Percentiles rank a stretch among this genome's conserved stretches.
phyloP scores from a whole-genome alignment of 495 filamentous ascomycete genomes.

The Bacidia rubella region DNA sequence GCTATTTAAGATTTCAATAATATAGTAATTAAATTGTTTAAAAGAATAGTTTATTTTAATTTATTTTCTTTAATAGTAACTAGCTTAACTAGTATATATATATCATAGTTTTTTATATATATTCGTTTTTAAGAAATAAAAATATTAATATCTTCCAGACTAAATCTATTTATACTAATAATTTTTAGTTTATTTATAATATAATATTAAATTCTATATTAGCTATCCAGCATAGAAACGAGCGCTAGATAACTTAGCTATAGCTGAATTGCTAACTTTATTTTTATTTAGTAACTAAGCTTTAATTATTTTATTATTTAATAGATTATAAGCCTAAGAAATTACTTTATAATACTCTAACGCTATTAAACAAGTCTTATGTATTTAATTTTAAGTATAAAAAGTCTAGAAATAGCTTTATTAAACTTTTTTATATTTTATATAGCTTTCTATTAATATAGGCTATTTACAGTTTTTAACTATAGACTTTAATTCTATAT shows the following conservation, averaged over 20 bases:
- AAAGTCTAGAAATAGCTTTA: too few relatives aligned
- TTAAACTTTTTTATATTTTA: too few relatives aligned
- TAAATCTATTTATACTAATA: neutral
- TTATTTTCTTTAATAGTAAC: neutral
- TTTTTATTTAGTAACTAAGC: too few relatives aligned
- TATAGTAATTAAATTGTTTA: neutral
- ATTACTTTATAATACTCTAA: neutral
- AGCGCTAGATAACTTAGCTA: too few relatives aligned
- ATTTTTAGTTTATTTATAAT: too few relatives aligned
- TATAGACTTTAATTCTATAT: constrained; percentile 3
- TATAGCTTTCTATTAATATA: too few relatives aligned
- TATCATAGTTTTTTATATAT: neutral
- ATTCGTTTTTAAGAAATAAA: neutral
- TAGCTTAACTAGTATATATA: too few relatives aligned
- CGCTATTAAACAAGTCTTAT: neutral
- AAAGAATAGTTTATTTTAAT: neutral
- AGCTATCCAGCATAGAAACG: too few relatives aligned
- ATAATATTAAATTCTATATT: too few relatives aligned
- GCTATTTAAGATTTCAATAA: neutral
- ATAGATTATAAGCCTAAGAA: neutral
- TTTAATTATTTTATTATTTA: neutral
- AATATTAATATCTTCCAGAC: neutral
- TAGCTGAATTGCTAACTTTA: too few relatives aligned
- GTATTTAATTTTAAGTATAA: too few relatives aligned
- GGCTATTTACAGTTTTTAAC: too few relatives aligned